phyloP scores from a whole-genome alignment of 2,329 filamentous ascomycete genomes.

The Talaromyces sp. region DNA sequence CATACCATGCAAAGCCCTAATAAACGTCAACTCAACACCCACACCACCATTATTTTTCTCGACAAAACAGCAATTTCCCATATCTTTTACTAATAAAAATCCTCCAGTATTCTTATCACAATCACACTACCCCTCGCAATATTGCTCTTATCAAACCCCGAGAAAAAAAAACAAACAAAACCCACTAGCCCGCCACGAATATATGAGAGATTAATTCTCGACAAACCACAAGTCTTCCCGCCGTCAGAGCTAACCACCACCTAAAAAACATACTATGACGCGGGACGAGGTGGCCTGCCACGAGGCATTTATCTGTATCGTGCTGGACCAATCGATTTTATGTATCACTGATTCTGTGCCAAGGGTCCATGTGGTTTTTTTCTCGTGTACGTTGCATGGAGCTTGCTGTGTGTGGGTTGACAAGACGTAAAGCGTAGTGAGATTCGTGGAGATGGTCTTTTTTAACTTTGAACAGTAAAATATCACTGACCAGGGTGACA shows the following conservation, averaged over 20 bases:
- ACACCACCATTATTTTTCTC: too few species aligned
- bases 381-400: background rate
- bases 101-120: too few species aligned
- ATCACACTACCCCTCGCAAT: background rate
- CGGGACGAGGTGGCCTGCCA: background rate
- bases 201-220: constrained; percentile 13
- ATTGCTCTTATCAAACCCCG: background rate
- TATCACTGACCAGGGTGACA: too few species aligned
- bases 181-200: background rate
- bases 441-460: too few species aligned
- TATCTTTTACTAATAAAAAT: too few species aligned
- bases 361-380: background rate
- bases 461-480: too few species aligned
- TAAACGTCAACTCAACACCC: too few species aligned
- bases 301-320: constrained; percentile 7
- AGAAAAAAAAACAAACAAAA: background rate
- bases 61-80: too few species aligned
- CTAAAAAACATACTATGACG: too few species aligned
- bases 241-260: background rate
- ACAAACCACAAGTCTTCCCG: constrained; percentile 5
- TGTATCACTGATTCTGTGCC: background rate
- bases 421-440: too few species aligned
- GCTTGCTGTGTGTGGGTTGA: background rate
- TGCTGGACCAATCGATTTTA: background rate
- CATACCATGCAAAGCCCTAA: too few species aligned